Percentiles rank a stretch among this genome's conserved stretches.
Conservation (phyloP, 2,329 filamentous ascomycete genomes). For the Coniochaeta ligniaria region DNA sequence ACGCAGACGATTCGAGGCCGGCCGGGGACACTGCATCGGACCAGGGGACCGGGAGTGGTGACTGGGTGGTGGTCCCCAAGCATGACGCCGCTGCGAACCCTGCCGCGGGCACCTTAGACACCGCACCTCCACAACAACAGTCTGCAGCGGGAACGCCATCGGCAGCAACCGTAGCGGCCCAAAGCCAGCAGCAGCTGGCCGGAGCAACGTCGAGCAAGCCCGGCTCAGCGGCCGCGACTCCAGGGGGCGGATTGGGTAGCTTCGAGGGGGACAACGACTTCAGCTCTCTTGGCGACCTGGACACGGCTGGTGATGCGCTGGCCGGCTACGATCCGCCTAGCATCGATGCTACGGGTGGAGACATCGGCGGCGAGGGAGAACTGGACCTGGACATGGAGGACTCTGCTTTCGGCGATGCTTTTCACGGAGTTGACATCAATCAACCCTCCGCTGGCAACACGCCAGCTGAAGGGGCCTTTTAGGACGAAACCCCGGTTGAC, state of each 20-base stretch:
- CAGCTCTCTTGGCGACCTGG: constrained; percentile 55
- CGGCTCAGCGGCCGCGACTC: constrained; percentile 35
- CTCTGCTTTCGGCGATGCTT: constrained; percentile 77
- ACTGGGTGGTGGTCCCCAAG: constrained; percentile 72
- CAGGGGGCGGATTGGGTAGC: constrained; percentile 20
- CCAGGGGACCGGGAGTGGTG: constrained; percentile 47
- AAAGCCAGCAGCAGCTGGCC: constrained; percentile 4
- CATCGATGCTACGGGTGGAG: constrained; percentile 33
- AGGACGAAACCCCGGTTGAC: constrained; percentile 5
- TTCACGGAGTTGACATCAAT: constrained; percentile 51
- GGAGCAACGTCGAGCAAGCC: constrained; percentile 23
- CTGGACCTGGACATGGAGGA: constrained; percentile 54
- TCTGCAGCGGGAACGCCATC: constrained; percentile 1
- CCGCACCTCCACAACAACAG: constrained; percentile 10
- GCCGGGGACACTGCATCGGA: constrained; percentile 36
- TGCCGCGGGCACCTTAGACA: constrained; percentile 23
- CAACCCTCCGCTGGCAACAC: constrained; percentile 23
- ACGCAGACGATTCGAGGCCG: constrained; percentile 18
- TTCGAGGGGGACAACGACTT: constrained; percentile 51
- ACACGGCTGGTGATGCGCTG: constrained; percentile 66
- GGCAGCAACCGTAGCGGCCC: constrained; percentile 10
- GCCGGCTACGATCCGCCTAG: constrained; percentile 58
- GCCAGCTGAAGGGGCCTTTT: constrained; percentile 27
- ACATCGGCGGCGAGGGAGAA: constrained; percentile 33
- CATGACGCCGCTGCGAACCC: constrained; percentile 34